These are phyloP conservation scores for Colletotrichum costaricense DNA, from an alignment of 2,329 filamentous ascomycete species.

Conservation along the genomic window DNA sequence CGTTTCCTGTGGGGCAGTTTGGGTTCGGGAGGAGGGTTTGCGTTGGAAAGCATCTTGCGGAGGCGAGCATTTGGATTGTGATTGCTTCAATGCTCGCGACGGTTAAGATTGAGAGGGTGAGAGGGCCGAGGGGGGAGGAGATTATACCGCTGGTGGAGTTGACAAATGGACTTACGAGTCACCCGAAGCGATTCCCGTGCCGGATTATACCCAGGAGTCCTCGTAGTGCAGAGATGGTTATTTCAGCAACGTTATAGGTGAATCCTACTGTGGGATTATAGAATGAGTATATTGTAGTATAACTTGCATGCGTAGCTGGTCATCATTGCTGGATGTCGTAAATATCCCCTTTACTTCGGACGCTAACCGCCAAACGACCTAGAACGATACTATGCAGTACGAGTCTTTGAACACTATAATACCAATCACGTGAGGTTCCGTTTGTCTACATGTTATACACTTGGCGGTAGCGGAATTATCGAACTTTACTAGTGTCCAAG, in stretches of 20 bases:
- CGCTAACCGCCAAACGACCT: no score
- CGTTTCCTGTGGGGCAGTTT: slow-evolving; percentile 57
- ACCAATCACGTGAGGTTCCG: no score
- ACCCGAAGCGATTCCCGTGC: slow-evolving; percentile 4
- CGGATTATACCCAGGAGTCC: not conserved
- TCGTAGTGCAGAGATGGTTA: not conserved
- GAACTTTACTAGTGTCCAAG: no score
- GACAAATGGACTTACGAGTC: slow-evolving; percentile 23
- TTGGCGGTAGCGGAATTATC: no score
- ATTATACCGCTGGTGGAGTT: slow-evolving; percentile 16
- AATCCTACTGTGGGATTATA: not conserved
- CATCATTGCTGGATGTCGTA: no score
- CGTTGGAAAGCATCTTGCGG: slow-evolving; percentile 61
- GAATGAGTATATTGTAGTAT: not conserved
- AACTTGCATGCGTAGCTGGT: not conserved
- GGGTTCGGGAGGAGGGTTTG: slow-evolving; percentile 55
- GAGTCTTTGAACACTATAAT: no score
- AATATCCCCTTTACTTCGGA: no score
- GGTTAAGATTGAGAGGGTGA: slow-evolving; percentile 45
- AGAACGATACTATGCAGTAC: no score
- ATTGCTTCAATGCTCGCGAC: slow-evolving; percentile 53
- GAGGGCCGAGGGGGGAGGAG: slow-evolving; percentile 45
- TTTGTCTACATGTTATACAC: no score
- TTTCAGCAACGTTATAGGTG: not conserved
- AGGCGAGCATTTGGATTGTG: slow-evolving; percentile 58